These are phyloP conservation scores for Murraya koenigii DNA, from an alignment of 345 rosid species.

Conservation along the genomic window DNA sequence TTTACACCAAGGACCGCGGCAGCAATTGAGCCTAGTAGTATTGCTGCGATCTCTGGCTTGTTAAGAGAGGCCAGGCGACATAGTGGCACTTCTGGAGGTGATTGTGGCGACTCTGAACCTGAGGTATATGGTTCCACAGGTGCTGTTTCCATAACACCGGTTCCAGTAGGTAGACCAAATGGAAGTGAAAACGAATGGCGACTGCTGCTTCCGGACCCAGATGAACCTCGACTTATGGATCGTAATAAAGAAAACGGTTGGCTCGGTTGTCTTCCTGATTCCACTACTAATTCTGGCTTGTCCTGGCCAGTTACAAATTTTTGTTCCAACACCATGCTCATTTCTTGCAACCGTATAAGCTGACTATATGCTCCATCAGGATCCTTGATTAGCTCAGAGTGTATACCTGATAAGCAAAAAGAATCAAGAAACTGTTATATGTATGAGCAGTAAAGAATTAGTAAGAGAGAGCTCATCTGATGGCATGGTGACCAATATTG, in stretches of 20 bases:
- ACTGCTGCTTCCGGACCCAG: constrained; percentile 36
- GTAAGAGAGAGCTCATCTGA: not conserved
- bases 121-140: constrained; percentile 21
- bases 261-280: constrained; percentile 27
- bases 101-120: constrained; percentile 3
- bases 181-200: constrained; percentile 27
- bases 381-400: constrained; percentile 52
- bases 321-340: constrained; percentile 31
- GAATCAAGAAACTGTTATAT: not conserved
- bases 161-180: constrained; percentile 26
- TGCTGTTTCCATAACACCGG: constrained; percentile 9
- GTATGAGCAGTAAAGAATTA: not conserved
- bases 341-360: constrained; percentile 69
- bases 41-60: constrained; percentile 64
- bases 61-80: constrained; percentile 55
- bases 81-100: constrained; percentile 33
- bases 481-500: not conserved
- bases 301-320: constrained; percentile 12
- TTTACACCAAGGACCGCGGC: constrained; percentile 46
- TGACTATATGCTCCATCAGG: constrained; percentile 80
- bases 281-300: constrained; percentile 2
- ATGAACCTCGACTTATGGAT: constrained; percentile 39
- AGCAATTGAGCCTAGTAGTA: constrained; percentile 54
- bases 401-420: constrained; percentile 42
- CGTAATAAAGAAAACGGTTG: constrained; percentile 12